A percentile compares a stretch with the other conserved stretches of the same genome.
Evolutionary conservation across 2,329 filamentous ascomycete species (phyloP).

Genomic region (Monilinia aucupariae): DNA sequence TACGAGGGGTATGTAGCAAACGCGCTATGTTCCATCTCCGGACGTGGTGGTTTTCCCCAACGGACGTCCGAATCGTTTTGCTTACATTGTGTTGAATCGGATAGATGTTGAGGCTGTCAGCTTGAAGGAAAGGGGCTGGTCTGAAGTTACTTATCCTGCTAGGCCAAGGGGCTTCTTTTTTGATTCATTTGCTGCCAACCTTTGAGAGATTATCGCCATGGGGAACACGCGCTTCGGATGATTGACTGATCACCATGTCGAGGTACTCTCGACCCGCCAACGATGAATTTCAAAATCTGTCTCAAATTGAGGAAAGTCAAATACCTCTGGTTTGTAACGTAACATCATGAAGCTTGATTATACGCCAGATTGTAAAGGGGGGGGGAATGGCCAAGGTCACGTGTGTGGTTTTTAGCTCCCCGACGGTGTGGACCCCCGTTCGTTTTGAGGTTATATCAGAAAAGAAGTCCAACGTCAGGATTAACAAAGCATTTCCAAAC

Average conservation of each 20-base stretch:
- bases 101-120: not conserved
- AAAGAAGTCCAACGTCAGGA: not conserved
- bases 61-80: not conserved
- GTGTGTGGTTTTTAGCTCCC: not conserved
- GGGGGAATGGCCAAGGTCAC: not conserved
- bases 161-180: no score
- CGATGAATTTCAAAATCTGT: no score
- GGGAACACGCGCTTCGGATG: not conserved
- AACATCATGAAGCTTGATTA: not conserved
- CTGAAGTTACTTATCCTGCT: no score
- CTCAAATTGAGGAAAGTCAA: not conserved
- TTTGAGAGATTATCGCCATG: not conserved
- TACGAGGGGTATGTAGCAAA: not conserved
- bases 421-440: not conserved
- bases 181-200: no score
- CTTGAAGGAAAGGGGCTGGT: not conserved
- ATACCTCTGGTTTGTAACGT: no score
- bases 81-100: not conserved
- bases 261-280: no score
- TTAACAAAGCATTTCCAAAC: not conserved
- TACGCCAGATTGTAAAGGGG: not conserved
- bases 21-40: not conserved
- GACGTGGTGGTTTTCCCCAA: not conserved
- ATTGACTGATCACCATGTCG: not conserved
- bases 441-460: not conserved